Conservation (phyloP, 1,284 basidiomycete species). For the Apiotrichum sp. region DNA sequence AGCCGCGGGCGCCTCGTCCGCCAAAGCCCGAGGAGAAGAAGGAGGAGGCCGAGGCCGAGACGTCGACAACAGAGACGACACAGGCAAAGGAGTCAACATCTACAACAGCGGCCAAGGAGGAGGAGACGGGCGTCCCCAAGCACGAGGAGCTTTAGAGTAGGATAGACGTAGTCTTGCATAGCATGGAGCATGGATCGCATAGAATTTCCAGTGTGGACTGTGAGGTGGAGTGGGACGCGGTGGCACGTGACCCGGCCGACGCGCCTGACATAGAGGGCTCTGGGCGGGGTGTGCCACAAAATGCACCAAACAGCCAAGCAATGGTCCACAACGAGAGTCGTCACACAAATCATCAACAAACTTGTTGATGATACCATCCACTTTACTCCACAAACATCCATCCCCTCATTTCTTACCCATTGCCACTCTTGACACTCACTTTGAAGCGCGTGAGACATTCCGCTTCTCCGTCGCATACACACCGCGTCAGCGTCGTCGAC, state of each 20-base stretch:
- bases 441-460: too few relatives aligned
- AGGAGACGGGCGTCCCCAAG: background rate
- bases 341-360: too few relatives aligned
- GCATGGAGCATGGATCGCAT: too few relatives aligned
- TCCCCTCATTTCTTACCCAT: too few relatives aligned
- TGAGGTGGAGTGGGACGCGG: background rate
- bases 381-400: too few relatives aligned
- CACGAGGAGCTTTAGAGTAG: conserved; percentile 11
- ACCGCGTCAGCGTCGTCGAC: too few relatives aligned
- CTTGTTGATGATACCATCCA: too few relatives aligned
- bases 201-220: background rate
- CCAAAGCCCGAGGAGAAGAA: background rate
- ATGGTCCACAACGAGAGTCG: too few relatives aligned
- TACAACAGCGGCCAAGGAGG: background rate
- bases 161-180: background rate
- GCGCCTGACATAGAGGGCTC: background rate
- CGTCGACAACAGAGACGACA: background rate
- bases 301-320: too few relatives aligned
- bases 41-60: background rate
- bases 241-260: background rate
- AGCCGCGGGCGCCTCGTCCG: conserved; percentile 11
- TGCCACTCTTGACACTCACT: too few relatives aligned
- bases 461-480: too few relatives aligned
- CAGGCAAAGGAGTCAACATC: background rate
- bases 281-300: background rate